Evolutionary conservation across 352 stramenopile genomes (phyloP), one percentile per base, ranked within the genome.

Genomic region (Pythium aphanidermatum): DNA sequence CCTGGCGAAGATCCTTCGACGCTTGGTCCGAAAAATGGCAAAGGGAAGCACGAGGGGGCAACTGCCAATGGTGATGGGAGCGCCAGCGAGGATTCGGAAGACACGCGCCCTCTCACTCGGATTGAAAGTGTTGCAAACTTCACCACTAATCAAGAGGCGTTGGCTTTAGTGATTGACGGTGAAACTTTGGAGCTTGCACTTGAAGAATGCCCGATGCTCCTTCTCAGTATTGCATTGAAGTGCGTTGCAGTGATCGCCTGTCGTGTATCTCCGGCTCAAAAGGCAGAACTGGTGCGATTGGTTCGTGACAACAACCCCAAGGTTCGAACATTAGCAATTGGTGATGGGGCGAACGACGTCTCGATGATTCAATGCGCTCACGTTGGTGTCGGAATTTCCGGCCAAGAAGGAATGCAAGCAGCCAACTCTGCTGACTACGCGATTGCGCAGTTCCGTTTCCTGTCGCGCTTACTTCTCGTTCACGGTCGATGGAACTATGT

Each of bases 261-360:
- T 39, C 79, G 95, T 28, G 91, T 98, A 0, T 96, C 78, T 21
- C 95, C 95, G 8, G 83, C 80, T 0, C 95, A 98, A 44, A 98
- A 98, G 55, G 83, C 86, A 0, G 58, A 97, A 27, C 53, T 98
- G n/a, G 93, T 98, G 39, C 64, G 63, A 0, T 54, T 98, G 1
- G 92, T 98, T 24, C 93, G 93, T 19, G 68, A 90, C n/a, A 83
- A 92, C 40, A 91, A 93, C 28, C 75, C 79, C 0, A 66, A 71
- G 14, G 65, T 89, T 3, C 76, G 82, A 25, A 96, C 89, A 14
- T 61, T 98, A 1, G 81, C 86, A 13, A 97, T 98, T 38, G 92
- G 95, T 21, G 95, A 98, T 48, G 95, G 95, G 23, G 95, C 94
- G 0, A 98, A 98, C 54, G 95, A 98, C 57, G 95, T 98, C 0